Percentiles rank a stretch among this genome's conserved stretches.
phyloP scores from a whole-genome alignment of 805 yeast species.

The Kazachstania kunashirensis region DNA sequence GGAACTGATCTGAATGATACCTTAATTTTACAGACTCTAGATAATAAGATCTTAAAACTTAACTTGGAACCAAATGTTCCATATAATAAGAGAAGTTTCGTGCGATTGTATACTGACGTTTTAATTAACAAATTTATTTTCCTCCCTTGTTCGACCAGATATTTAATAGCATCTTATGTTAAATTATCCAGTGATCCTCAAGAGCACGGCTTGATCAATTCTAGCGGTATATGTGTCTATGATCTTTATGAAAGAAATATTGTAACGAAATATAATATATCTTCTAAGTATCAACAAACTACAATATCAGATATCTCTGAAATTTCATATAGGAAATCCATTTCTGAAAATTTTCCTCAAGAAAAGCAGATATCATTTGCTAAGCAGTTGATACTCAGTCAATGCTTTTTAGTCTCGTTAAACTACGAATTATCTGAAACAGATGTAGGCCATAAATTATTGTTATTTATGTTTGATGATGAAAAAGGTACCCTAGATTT shows the following conservation, averaged over 20 bases:
- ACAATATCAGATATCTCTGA: constrained; percentile 14
- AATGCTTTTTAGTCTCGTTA: constrained; percentile 32
- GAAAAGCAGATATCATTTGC: constrained; percentile 21
- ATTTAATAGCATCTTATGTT: constrained; percentile 7
- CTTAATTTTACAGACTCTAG: neutral
- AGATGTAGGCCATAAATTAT: constrained; percentile 21
- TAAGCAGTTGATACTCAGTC: constrained; percentile 28
- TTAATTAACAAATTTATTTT: constrained; percentile 10
- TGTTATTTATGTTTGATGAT: constrained; percentile 32
- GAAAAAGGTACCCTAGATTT: constrained; percentile 25
- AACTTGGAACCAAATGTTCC: neutral
- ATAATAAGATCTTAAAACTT: neutral
- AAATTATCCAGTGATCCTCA: constrained; percentile 1
- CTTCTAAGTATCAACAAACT: constrained; percentile 15
- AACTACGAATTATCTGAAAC: constrained; percentile 28
- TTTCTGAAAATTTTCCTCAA: neutral
- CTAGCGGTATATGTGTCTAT: constrained; percentile 8
- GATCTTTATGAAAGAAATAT: constrained; percentile 9
- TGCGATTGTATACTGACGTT: constrained; percentile 1
- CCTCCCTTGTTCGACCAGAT: constrained; percentile 12
- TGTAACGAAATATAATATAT: constrained; percentile 6
- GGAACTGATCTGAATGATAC: too few relatives aligned
- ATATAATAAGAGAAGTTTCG: neutral
- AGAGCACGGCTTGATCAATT: neutral
- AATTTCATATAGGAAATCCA: constrained; percentile 8